Percentiles rank a stretch among this genome's conserved stretches.
Evolutionary conservation across 345 rosid species (phyloP).

Genomic region (Citrus medica): DNA sequence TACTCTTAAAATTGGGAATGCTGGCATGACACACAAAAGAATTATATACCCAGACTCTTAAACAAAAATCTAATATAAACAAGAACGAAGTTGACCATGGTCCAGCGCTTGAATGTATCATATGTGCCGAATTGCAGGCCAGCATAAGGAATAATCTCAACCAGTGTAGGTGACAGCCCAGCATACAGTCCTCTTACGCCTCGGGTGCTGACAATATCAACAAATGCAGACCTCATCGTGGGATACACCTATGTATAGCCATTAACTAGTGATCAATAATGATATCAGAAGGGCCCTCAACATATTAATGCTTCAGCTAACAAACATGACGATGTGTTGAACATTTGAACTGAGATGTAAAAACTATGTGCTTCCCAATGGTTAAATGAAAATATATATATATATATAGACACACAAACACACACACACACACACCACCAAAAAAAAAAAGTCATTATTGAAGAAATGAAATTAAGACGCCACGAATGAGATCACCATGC

Average conservation of each 20-base stretch:
- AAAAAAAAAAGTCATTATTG: not conserved
- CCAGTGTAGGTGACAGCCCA: conserved; percentile 90
- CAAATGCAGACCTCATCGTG: conserved; percentile 89
- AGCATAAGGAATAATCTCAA: conserved; percentile 94
- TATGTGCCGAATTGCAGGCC: conserved; percentile 97
- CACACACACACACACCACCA: not conserved
- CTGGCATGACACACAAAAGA: not conserved
- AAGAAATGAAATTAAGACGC: not conserved
- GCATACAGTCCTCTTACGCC: conserved; percentile 86
- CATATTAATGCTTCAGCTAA: not conserved
- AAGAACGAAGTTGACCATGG: conserved; percentile 47
- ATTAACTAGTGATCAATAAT: not conserved
- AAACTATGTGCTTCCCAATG: not conserved
- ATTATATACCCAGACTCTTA: not conserved
- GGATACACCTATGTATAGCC: conserved; percentile 68
- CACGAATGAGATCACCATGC: not conserved
- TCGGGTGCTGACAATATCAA: conserved; percentile 65
- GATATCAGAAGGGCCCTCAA: not conserved
- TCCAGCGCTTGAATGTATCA: conserved; percentile 90
- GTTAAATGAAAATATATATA: not conserved
- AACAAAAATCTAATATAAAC: not conserved
- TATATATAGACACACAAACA: too few relatives aligned
- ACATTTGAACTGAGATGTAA: not conserved
- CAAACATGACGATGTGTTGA: not conserved
- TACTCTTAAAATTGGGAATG: not conserved